Base-by-base conservation (phyloP, 768 basidiomycete genomes). In the Mycena epipterygia region DNA sequence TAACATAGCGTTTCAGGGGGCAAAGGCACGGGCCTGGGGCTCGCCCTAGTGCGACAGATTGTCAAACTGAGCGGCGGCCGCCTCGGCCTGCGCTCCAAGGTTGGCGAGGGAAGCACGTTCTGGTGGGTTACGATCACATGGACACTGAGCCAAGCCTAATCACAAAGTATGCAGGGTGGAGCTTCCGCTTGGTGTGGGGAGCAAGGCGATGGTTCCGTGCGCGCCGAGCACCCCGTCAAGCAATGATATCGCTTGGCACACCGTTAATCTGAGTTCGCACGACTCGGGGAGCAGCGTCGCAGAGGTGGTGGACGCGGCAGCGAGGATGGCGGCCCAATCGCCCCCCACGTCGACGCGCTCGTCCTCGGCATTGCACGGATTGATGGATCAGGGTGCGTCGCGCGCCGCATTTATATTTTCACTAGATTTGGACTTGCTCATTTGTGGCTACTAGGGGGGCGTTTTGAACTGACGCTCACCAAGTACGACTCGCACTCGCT, bases 41-140 rank as follows among this genome's bases (percentile, higher is more conserved):
- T 90, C 35, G 89, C 89, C 29, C 79, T 90, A 14, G 88, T 89
- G 44, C 83, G 88, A 25, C 86, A 88, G 68, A 90, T 90, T 59
- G 87, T 90, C 66, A 87, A 86, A 71, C 79, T 89, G 44, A 87
- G 84, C 58, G 84, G 86, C 37, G 90, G 90, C 17, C 82, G 90
- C 64, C 74, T 90, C 48, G 89, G 86, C 17, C 81, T 87, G 55
- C 79, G 76, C 48, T 84, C 82, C 17, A 85, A 87, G 73, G 80
- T 86, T 7, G 84, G 86, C 14, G 80, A 82, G 68, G 93, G 93
- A n/a, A 90, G 89, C 35, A 91, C 89, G 62, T 94, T 93, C 81
- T 93, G 92, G 92, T 88, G 88, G n/a, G 91, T 67, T 56, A 16
- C 33, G 12, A 84, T 84, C 9, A 9, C 29, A 29, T 29, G 23